Percentiles rank a stretch among this genome's conserved stretches.
phyloP scores from a whole-genome alignment of 140 eudicot genomes.

The Oenanthe javanica region DNA sequence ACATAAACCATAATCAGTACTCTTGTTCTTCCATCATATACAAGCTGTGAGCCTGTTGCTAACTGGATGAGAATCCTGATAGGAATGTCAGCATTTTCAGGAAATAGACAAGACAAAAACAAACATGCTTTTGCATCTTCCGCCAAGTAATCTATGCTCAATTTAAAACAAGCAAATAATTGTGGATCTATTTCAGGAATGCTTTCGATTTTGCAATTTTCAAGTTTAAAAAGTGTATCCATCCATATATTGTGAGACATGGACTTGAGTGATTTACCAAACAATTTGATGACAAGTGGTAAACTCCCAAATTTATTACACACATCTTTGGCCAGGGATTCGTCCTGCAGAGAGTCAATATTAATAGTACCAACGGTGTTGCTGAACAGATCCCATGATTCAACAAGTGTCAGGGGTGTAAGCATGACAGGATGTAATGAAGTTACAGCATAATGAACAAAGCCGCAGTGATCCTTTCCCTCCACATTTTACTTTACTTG shows the following conservation, averaged over 20 bases:
- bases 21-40: not conserved
- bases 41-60: not conserved
- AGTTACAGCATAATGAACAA: too few relatives aligned
- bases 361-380: not conserved
- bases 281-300: constrained; percentile 6
- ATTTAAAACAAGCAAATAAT: not conserved
- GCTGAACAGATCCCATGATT: constrained; percentile 13
- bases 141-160: constrained; percentile 9
- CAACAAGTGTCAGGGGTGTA: not conserved
- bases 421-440: not conserved
- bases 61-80: not conserved
- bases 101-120: constrained; percentile 11
- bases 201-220: not conserved
- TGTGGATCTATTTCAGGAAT: not conserved
- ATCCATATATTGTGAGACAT: not conserved
- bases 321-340: too few relatives aligned
- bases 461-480: too few relatives aligned
- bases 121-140: constrained; percentile 9
- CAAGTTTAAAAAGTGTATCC: not conserved
- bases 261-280: constrained; percentile 9
- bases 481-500: too few relatives aligned
- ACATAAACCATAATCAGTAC: not conserved
- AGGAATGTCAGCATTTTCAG: constrained; percentile 4
- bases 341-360: not conserved
- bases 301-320: constrained; percentile 10